Evolutionary conservation across 2,329 filamentous ascomycete species (phyloP), one percentile per base, ranked within the genome.

Genomic region (Monosporascus ibericus): DNA sequence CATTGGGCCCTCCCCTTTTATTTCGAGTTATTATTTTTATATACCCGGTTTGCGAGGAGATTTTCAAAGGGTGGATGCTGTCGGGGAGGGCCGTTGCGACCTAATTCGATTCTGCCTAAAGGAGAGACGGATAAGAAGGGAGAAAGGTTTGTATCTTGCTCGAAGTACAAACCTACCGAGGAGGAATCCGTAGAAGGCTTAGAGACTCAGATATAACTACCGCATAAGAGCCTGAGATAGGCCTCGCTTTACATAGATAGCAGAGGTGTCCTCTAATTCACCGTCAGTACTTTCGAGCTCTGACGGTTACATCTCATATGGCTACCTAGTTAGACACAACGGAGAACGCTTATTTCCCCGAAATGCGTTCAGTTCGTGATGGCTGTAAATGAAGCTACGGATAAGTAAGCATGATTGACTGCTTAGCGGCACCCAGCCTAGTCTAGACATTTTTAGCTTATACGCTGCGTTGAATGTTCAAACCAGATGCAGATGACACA

Each of bases 21-120:
- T 65, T 69, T 70, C 65, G 61, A 57, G 64, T 65, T 56, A 65
- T 65, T 62, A 63, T 67, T 67, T 67, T 59, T 67, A 70, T 73
- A 74, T 73, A 74, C 71, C 71, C 68, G 59, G 60, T 62, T 64
- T 64, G 61, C 58, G 56, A 56, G 58, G 60, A 56, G 55, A 60
- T 64, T 64, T 68, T 68, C 63, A 44, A 53, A 59, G 53, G 53
- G 59, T 51, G 52, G 52, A 60, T 62, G 63, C 55, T 58, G 58
- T 60, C 57, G 64, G 65, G 65, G 63, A 66, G 65, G 62, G 59
- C 55, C 52, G 54, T 56, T 60, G 60, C 52, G 53, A 54, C 61
- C 55, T 65, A 61, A 59, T 63, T 60, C 56, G 52, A 56, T 60
- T 63, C 57, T 58, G 49, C 49, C 59, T 53, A 39, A 18, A 7